A percentile compares a stretch with the other conserved stretches of the same genome.
These are phyloP conservation scores for Tanacetum coccineum DNA, from an alignment of 129 eudicot species.

Conservation along the genomic window DNA sequence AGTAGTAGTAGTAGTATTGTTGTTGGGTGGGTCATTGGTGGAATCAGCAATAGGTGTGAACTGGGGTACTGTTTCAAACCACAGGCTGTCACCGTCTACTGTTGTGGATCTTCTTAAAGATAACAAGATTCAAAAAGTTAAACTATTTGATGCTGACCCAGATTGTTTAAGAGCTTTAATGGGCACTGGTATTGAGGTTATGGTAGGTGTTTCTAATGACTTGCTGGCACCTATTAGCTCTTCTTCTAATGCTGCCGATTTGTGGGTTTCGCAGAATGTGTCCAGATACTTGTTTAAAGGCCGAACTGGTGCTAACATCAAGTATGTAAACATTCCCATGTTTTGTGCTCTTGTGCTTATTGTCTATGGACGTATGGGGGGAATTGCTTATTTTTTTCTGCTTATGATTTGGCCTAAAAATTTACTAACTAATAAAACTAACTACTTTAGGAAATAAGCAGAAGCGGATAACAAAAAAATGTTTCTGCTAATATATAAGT, in stretches of 20 bases:
- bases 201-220: slow-evolving; percentile 87
- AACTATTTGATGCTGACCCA: slow-evolving; percentile 88
- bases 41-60: slow-evolving; percentile 88
- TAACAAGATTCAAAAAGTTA: slow-evolving; percentile 78
- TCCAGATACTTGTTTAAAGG: slow-evolving; percentile 50
- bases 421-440: too few species aligned
- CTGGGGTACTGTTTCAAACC: slow-evolving; percentile 80
- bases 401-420: too few species aligned
- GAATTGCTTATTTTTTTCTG: not conserved
- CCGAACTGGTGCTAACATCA: slow-evolving; percentile 67
- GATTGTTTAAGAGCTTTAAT: slow-evolving; percentile 48
- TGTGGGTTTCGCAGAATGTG: slow-evolving; percentile 76
- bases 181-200: slow-evolving; percentile 71
- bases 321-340: slow-evolving; percentile 31
- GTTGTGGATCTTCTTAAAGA: slow-evolving; percentile 72
- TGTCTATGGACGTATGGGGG: not conserved
- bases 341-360: not conserved
- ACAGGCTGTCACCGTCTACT: slow-evolving; percentile 62
- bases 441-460: too few species aligned
- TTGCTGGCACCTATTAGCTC: slow-evolving; percentile 48
- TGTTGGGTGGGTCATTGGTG: not conserved
- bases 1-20: not conserved
- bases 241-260: slow-evolving; percentile 64
- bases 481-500: too few species aligned
- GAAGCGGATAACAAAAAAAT: too few species aligned